Base-by-base conservation (phyloP, 768 basidiomycete genomes). In the Auricularia heimuer region DNA sequence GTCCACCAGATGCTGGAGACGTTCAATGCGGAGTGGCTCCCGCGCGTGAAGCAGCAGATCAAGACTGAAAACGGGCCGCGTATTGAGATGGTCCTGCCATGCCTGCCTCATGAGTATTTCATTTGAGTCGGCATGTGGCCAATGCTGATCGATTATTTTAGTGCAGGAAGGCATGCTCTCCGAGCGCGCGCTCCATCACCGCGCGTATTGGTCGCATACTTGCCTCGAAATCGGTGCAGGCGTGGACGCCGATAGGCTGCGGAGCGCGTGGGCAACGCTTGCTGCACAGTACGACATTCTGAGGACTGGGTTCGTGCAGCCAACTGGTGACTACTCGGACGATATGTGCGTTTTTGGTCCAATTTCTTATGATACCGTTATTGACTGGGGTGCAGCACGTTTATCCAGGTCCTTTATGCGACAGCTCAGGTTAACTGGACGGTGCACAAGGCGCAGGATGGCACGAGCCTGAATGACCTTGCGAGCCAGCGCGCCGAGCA, bases 171-270 rank as follows among this genome's bases (percentile, higher is more conserved):
- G 56, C n/a, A 60, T 60, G 56, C 56, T 60, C 10, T 33, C 34
- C 12, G 56, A 60, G 34, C 56, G 29, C 12, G 34, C 29, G 8
- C 29, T 60, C 12, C 56, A 60, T 16, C 56, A 60, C 34, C 56
- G 56, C 56, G 56, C 56, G 29, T 60, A 60, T 24, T 60, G 56
- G 56, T 60, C 56, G 56, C 56, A 60, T 16, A 60, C 56, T 3
- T 12, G 11, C 12, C 56, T 60, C 21, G 29, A 29, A 11, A 8
- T 60, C 8, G 16, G 24, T 16, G 7, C 24, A 24, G 8, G 12
- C 24, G 56, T 60, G 11, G 56, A 60, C 56, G 24, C 56, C 6
- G 34, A 60, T 6, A 60, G 33, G 34, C 33, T 60, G 56, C 56
- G 24, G 7, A 8, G 33, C 16, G 29, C 56, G 21, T 60, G 56